These are phyloP conservation scores for Tarenaya hassleriana DNA, from an alignment of 345 rosid species.

Conservation along the genomic window DNA sequence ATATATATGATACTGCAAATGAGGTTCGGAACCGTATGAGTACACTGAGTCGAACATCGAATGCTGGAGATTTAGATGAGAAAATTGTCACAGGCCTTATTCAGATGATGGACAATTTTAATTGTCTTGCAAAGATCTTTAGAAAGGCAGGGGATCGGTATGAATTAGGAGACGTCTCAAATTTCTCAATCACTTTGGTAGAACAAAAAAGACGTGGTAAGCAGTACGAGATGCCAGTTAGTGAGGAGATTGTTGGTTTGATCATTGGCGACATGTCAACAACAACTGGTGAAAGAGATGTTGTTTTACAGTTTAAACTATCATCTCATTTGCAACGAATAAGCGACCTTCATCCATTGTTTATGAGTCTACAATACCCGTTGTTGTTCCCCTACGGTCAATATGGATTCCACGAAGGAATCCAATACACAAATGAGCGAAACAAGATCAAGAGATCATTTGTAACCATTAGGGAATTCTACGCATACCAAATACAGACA, in stretches of 20 bases:
- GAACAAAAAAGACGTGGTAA: too few relatives aligned
- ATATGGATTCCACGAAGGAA: background rate
- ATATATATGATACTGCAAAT: too few relatives aligned
- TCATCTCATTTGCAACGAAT: too few relatives aligned
- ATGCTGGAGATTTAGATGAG: background rate
- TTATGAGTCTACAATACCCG: constrained; percentile 6
- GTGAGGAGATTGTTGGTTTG: too few relatives aligned
- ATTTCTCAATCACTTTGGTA: too few relatives aligned
- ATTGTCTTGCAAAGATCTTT: background rate
- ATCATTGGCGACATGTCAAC: background rate
- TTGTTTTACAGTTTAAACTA: too few relatives aligned
- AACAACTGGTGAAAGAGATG: too few relatives aligned
- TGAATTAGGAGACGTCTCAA: too few relatives aligned
- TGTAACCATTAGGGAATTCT: too few relatives aligned
- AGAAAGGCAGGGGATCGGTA: too few relatives aligned
- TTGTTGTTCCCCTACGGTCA: background rate
- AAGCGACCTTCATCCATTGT: background rate
- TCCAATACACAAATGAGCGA: background rate
- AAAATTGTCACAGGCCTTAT: background rate
- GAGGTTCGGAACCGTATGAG: background rate
- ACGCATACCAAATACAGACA: too few relatives aligned
- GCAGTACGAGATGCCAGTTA: too few relatives aligned
- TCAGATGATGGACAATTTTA: background rate
- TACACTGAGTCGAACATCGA: background rate
- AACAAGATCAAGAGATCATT: background rate